These are phyloP conservation scores for Calocybe cyanea DNA, from an alignment of 768 basidiomycete species.

Conservation along the genomic window DNA sequence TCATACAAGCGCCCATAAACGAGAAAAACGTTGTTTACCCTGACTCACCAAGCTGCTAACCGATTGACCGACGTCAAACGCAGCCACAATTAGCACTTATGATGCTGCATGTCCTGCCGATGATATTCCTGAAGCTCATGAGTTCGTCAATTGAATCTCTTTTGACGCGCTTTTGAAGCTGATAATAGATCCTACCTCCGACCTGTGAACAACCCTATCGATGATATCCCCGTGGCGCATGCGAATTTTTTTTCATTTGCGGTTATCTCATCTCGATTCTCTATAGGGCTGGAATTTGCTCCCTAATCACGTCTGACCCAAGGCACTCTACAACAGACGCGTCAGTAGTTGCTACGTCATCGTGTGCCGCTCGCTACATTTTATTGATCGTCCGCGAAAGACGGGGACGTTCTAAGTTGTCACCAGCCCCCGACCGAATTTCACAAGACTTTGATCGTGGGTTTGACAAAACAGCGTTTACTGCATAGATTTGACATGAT, in stretches of 20 bases:
- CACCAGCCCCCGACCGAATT: not conserved
- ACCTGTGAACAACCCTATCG: not conserved
- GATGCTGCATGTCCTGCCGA: too few relatives aligned
- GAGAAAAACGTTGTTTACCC: too few relatives aligned
- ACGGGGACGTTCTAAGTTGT: not conserved
- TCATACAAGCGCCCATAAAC: too few relatives aligned
- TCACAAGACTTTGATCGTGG: too few relatives aligned
- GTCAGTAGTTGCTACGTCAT: not conserved
- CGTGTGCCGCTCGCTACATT: not conserved
- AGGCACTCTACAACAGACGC: not conserved
- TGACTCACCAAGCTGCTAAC: too few relatives aligned
- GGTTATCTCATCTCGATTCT: too few relatives aligned
- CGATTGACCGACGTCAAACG: too few relatives aligned
- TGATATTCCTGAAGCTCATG: not conserved
- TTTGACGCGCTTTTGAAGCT: conserved; percentile 1
- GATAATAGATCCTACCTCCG: not conserved
- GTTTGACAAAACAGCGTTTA: too few relatives aligned
- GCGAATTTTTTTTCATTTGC: not conserved
- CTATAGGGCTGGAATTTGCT: too few relatives aligned
- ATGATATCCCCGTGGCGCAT: conserved; percentile 7
- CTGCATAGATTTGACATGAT: too few relatives aligned
- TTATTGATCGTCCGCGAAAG: not conserved
- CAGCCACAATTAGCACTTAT: too few relatives aligned
- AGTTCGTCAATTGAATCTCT: not conserved
- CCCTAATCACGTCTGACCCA: too few relatives aligned